Base-by-base conservation (phyloP, 345 rosid species). In the Murraya koenigii region DNA sequence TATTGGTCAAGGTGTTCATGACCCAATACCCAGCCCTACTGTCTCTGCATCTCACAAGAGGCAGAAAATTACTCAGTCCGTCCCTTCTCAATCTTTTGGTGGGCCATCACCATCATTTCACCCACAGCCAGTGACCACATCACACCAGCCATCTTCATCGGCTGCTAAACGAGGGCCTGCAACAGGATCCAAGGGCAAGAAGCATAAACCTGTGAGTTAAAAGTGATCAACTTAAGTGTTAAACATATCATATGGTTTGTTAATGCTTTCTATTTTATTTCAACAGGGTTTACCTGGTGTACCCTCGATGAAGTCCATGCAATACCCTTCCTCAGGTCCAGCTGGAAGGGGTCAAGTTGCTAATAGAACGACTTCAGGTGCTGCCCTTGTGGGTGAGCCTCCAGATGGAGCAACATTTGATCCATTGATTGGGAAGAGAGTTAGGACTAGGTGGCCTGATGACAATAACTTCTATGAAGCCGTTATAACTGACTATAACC, bases 391-490 rank as follows among this genome's bases (percentile, higher is more conserved):
- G 72, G 82, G 78, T 82, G 93, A 82, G 69, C 87, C 85, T 69
- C 71, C 87, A 52, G 90, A 89, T 38, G 90, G 85, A 78, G 83
- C 81, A 69, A 79, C 83, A 11, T 81, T 82, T 74, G 87, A 89
- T 67, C 81, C 88, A 75, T 80, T 88, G 69, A 39, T 94, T 74
- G 97, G 97, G 74, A 90, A 77, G 86, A 87, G 84, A 87, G 97
- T 92, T 72, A 88, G 84, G 88, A 94, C 95, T 58, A 88, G 89
- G 77, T 94, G 98, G 98, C 98, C 98, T 55, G 97, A 94, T 77
- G 98, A 94, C 87, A 94, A 94, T 85, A 89, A 90, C 82, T 94
- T 94, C 76, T 92, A 94, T 78, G 95, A 92, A 81, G 98, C 98
- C 84, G 82, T 90, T 75, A 94, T 94, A 83, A 88, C 92, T 62